Base-by-base conservation (phyloP, 371 early-diverging fungal species). In the Mortierella sp. region DNA sequence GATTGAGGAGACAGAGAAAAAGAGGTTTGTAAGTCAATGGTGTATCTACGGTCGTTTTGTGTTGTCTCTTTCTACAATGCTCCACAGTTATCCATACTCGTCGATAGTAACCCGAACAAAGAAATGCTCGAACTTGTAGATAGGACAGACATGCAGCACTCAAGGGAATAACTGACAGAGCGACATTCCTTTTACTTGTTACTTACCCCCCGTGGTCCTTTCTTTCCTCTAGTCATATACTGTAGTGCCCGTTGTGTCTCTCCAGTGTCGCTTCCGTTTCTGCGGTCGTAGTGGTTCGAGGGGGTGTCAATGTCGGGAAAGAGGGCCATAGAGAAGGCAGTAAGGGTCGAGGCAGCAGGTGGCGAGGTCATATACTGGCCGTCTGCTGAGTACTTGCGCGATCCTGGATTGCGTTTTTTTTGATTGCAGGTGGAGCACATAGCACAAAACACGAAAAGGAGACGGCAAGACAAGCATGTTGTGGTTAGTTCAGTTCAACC, bases 361-460 rank as follows among this genome's bases (percentile, higher is more conserved):
- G 61, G 47, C 4, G 55, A 63, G 22, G 53, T 50, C 19, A 58
- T 10, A 29, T 67, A 76, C 31, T 58, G 68, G 45, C 74, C 81
- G 63, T 80, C 80, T 10, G 73, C 70, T 7, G 77, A 81, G 26
- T 50, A 44, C 55, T 81, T 81, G 14, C 81, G 77, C 4, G 81
- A 73, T 22, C 77, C 81, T 81, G 40, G 14, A 14, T 40, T 14
- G 0, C 31, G 64, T n/a, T n/a, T n/a, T n/a, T n/a, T n/a, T n/a
- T n/a, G n/a, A n/a, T n/a, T n/a, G n/a, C n/a, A n/a, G n/a, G n/a
- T n/a, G n/a, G n/a, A 22, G 7, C 2, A 26, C 26, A 16, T 26
- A 34, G 7, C 13, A 34, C 44, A 66, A 66, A 4, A 41, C 16
- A 10, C n/a, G 22, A n/a, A 41, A 65, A 14, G 26, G 48, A 39